Conservation (phyloP, 805 yeast species). For the Pichia thaimueangensis region DNA sequence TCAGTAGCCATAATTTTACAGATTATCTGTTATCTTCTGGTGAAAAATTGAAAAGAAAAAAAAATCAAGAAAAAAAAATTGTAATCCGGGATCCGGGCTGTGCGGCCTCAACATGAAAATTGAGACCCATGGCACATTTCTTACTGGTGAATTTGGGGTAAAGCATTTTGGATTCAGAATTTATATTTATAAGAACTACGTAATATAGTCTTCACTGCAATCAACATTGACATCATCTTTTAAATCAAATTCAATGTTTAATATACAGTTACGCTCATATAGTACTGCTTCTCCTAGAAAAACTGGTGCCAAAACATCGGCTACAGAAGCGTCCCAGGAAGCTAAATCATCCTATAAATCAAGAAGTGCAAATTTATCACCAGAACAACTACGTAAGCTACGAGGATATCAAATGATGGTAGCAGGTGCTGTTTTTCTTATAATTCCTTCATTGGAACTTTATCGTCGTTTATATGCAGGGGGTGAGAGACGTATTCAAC, state of each 20-base stretch:
- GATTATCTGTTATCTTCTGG: no score
- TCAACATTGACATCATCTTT: no score
- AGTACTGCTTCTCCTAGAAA: no score
- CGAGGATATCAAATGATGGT: conserved; percentile 27
- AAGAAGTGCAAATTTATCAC: conserved; percentile 12
- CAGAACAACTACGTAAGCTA: conserved; percentile 22
- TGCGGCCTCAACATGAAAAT: neutral
- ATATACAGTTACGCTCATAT: no score
- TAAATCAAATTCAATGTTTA: no score
- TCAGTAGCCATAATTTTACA: no score
- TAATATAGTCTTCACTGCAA: no score
- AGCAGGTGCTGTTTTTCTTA: conserved; percentile 25
- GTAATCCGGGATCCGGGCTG: neutral
- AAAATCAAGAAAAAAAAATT: neutral
- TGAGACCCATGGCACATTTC: neutral
- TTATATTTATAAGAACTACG: no score
- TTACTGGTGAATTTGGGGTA: no score
- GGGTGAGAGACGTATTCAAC: conserved; percentile 37
- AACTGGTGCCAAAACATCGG: no score
- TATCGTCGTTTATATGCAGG: conserved; percentile 33
- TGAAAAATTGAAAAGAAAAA: conserved; percentile 2
- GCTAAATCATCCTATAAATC: conserved; percentile 9
- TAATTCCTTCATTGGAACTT: conserved; percentile 27
- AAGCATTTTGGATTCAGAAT: no score
- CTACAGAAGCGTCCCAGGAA: neutral